phyloP scores from a whole-genome alignment of 2,329 filamentous ascomycete genomes.

The Aspergillus ruber region DNA sequence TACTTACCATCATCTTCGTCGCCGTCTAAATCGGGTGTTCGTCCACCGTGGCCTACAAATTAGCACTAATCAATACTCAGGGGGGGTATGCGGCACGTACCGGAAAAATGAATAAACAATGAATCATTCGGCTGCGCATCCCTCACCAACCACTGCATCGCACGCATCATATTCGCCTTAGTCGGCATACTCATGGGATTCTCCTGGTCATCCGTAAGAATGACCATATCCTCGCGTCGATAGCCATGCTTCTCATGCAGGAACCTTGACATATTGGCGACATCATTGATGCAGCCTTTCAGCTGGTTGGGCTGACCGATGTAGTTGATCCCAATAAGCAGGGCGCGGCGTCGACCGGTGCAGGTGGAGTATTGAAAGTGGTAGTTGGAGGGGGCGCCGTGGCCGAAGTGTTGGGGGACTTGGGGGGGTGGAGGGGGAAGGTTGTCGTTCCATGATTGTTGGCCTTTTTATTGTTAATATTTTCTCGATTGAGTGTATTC shows the following conservation, averaged over 20 bases:
- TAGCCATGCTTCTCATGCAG: constrained; percentile 81
- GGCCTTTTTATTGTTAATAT: constrained; percentile 29
- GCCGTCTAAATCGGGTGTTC: constrained; percentile 65
- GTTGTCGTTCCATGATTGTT: constrained; percentile 41
- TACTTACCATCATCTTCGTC: constrained; percentile 62
- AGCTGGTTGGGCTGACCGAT: constrained; percentile 85
- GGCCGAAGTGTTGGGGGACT: constrained; percentile 65
- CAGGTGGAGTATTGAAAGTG: constrained; percentile 90
- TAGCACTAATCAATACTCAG: not conserved
- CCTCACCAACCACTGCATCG: constrained; percentile 98
- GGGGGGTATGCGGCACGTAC: constrained; percentile 40
- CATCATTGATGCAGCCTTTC: constrained; percentile 91
- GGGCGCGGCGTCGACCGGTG: constrained; percentile 77
- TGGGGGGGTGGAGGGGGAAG: constrained; percentile 62
- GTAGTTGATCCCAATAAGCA: constrained; percentile 94
- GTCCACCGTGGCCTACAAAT: constrained; percentile 62
- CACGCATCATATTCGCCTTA: constrained; percentile 86
- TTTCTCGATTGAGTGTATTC: not conserved
- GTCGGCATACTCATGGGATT: constrained; percentile 96
- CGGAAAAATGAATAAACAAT: constrained; percentile 94
- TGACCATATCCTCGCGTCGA: constrained; percentile 93
- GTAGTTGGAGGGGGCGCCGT: constrained; percentile 73
- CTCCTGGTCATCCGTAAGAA: constrained; percentile 90
- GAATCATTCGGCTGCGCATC: constrained; percentile 89
- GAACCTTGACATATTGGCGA: constrained; percentile 91